A percentile compares a stretch with the other conserved stretches of the same genome.
Conservation (phyloP, 2,329 filamentous ascomycete species). For the Juglanconis oblonga region DNA sequence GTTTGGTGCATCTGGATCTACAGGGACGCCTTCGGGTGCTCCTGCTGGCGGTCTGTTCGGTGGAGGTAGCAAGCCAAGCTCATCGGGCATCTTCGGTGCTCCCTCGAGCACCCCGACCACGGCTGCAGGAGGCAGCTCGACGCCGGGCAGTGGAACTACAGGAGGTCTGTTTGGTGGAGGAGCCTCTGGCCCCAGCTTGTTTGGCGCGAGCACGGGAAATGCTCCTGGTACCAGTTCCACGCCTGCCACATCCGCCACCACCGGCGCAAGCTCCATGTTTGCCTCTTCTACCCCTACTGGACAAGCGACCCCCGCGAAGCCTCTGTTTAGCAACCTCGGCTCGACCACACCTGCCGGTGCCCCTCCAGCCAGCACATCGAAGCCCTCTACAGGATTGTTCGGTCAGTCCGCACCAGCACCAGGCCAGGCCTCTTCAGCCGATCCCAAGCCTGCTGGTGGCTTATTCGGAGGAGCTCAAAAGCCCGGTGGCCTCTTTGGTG, state of each 20-base stretch:
- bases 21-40: constrained; percentile 28
- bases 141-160: not conserved
- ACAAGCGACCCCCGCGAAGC: constrained; percentile 45
- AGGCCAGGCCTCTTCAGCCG: constrained; percentile 7
- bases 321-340: constrained; percentile 40
- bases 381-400: constrained; percentile 15
- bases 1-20: constrained; percentile 20
- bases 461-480: constrained; percentile 16
- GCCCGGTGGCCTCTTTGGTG: constrained; percentile 1
- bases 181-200: constrained; percentile 23
- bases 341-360: constrained; percentile 56
- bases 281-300: constrained; percentile 23
- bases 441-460: not conserved
- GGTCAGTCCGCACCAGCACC: constrained; percentile 8
- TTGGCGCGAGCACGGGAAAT: constrained; percentile 21
- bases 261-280: constrained; percentile 20
- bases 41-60: constrained; percentile 24
- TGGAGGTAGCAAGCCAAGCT: constrained; percentile 16
- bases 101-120: constrained; percentile 18
- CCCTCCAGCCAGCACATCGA: constrained; percentile 40
- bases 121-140: constrained; percentile 9
- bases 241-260: constrained; percentile 17
- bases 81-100: constrained; percentile 26
- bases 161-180: constrained; percentile 8
- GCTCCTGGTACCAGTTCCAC: constrained; percentile 12